Evolutionary conservation across 2,329 filamentous ascomycete species (phyloP), one percentile per base, ranked within the genome.

Genomic region (Talaromyces marneffei): DNA sequence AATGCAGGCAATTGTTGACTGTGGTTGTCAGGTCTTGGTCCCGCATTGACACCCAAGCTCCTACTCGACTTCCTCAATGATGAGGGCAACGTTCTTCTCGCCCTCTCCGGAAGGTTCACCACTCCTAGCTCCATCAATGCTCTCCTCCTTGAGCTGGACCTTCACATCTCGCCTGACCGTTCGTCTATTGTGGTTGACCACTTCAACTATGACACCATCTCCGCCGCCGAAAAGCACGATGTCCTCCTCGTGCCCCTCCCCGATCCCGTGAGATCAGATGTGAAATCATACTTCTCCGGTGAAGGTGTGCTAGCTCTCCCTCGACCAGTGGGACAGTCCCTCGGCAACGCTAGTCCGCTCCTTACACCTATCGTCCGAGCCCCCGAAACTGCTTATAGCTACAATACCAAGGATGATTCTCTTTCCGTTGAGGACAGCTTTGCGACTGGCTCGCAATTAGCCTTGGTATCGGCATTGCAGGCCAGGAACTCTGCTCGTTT

Each of bases 401-500:
- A 96, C 83, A 93, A 94, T 77, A 88, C 91, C 59, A 95, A 95
- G 82, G 92, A 97, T 65, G 90, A 96, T 71, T 75, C 79, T 42
- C 85, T 86, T 53, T 77, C 78, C 4, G 80, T 91, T 2, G 91
- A 95, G 66, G 92, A 97, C 64, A 83, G 91, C 52, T 96, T 95
- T 72, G 92, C 89, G 29, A 87, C 88, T 59, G 94, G 94, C 53
- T 80, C 82, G 69, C 94, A 99, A 80, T 81, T 99, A 65, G 85
- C 86, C 46, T 82, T 99, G 23, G 85, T 96, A n/a, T 91, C 92
- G 14, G 83, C 88, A 10, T 80, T 96, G 76, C 94, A 99, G 79
- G 91, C 91, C 31, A 88, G 92, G 75, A 97, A 97, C 81, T 95
- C 90, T 60, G 94, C 94, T 7, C 89, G 94, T 62, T 85, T 99